Evolutionary conservation across 208 protist species (phyloP).

Genomic region (Trypanosoma scelopori): DNA sequence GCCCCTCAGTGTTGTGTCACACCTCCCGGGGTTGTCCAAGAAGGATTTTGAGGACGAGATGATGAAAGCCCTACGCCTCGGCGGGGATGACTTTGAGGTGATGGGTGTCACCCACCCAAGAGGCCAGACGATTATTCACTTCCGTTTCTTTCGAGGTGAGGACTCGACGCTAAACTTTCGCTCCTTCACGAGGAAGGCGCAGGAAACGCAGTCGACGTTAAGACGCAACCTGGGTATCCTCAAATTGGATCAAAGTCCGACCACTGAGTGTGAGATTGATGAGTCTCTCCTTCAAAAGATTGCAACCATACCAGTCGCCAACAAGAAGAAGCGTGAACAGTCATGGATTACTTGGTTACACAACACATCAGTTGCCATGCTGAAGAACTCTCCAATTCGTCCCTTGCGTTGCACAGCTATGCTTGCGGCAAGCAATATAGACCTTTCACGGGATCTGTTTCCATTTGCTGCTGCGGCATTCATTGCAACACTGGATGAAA

Average conservation of each 20-base stretch:
- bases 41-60: constrained; percentile 84
- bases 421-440: constrained; percentile 67
- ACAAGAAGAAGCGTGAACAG: constrained; percentile 85
- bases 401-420: constrained; percentile 50
- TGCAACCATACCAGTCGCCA: constrained; percentile 60
- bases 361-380: constrained; percentile 67
- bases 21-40: constrained; percentile 68
- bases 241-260: constrained; percentile 67
- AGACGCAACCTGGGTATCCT: constrained; percentile 81
- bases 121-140: constrained; percentile 78
- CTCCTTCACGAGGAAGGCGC: constrained; percentile 75
- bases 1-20: constrained; percentile 70
- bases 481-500: constrained; percentile 43
- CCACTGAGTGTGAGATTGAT: constrained; percentile 44
- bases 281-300: constrained; percentile 59
- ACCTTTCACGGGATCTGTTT: constrained; percentile 81
- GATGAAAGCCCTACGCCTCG: constrained; percentile 46
- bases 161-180: constrained; percentile 62
- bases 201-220: constrained; percentile 80
- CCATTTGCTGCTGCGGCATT: constrained; percentile 79
- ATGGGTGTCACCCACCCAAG: constrained; percentile 54
- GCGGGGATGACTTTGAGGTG: constrained; percentile 55
- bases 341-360: constrained; percentile 90
- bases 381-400: constrained; percentile 81
- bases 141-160: constrained; percentile 54